Percentiles rank a stretch among this genome's conserved stretches.
These are phyloP conservation scores for Lentinula sp. DNA, from an alignment of 768 basidiomycete species.

Conservation along the genomic window DNA sequence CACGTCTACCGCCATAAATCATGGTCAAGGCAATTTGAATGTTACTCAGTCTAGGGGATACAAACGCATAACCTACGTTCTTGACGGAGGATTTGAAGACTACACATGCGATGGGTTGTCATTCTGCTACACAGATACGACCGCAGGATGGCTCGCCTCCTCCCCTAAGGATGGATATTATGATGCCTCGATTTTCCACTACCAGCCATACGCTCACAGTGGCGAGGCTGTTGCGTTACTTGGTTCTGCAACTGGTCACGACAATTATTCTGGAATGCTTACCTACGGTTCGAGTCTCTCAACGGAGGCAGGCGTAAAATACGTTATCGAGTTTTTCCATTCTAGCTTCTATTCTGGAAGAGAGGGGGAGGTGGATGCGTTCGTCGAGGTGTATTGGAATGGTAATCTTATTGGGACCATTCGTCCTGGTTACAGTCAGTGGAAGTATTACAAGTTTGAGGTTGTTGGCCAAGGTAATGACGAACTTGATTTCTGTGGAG, in stretches of 20 bases:
- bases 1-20: constrained; percentile 38
- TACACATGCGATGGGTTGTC: constrained; percentile 24
- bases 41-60: constrained; percentile 45
- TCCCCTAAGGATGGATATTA: constrained; percentile 27
- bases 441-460: constrained; percentile 27
- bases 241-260: constrained; percentile 34
- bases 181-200: constrained; percentile 42
- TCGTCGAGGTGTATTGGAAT: constrained; percentile 40
- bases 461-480: constrained; percentile 33
- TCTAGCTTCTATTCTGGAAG: constrained; percentile 23
- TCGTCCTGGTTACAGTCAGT: constrained; percentile 29
- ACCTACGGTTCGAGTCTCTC: constrained; percentile 22
- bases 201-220: constrained; percentile 30
- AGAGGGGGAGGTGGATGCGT: constrained; percentile 24
- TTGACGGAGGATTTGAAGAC: constrained; percentile 40
- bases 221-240: constrained; percentile 34
- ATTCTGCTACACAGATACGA: constrained; percentile 32
- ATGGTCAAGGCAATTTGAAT: constrained; percentile 37
- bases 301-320: constrained; percentile 30
- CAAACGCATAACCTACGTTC: constrained; percentile 27
- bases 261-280: constrained; percentile 32
- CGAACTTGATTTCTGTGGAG: constrained; percentile 34
- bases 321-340: constrained; percentile 38
- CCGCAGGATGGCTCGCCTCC: constrained; percentile 33
- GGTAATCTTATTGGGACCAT: constrained; percentile 25